phyloP scores from a whole-genome alignment of 2,329 filamentous ascomycete genomes.

The Xylariomycetidae sp. region DNA sequence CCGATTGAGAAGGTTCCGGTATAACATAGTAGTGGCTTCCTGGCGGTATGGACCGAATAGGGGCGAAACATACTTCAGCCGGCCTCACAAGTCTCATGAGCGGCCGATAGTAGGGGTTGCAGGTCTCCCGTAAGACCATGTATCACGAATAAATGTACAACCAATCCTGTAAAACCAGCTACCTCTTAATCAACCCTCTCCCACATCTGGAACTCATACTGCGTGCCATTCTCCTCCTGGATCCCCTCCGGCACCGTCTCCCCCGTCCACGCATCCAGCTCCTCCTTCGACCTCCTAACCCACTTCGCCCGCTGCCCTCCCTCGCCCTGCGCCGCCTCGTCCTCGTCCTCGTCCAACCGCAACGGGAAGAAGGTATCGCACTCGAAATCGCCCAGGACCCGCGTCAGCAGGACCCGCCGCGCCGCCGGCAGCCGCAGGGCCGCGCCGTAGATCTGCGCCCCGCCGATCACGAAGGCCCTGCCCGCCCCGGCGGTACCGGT shows the following conservation, averaged over 20 bases:
- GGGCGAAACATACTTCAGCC: too few species aligned
- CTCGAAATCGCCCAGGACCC: conserved; percentile 62
- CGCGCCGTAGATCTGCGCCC: conserved; percentile 74
- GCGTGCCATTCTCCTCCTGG: conserved; percentile 57
- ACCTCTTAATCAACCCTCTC: conserved; percentile 40
- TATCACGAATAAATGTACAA: conserved; percentile 13
- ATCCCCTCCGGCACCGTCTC: conserved; percentile 52
- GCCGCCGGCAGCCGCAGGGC: conserved; percentile 56
- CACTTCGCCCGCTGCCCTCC: conserved; percentile 36
- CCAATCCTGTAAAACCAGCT: conserved; percentile 8
- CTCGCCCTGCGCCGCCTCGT: background rate
- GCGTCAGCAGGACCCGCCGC: conserved; percentile 62
- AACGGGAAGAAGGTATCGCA: conserved; percentile 72
- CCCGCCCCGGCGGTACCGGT: conserved; percentile 26
- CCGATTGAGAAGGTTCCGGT: conserved; percentile 13
- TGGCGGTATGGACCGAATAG: too few species aligned
- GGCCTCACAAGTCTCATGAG: too few species aligned
- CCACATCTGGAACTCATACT: conserved; percentile 72
- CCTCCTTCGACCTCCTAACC: conserved; percentile 43
- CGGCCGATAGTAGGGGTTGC: too few species aligned
- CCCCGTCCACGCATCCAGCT: conserved; percentile 59
- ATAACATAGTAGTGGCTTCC: conserved; percentile 2
- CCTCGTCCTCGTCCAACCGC: conserved; percentile 37
- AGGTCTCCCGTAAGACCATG: too few species aligned
- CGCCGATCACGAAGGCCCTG: conserved; percentile 81